Conservation (phyloP, 768 basidiomycete species). For the Calocera cornea region DNA sequence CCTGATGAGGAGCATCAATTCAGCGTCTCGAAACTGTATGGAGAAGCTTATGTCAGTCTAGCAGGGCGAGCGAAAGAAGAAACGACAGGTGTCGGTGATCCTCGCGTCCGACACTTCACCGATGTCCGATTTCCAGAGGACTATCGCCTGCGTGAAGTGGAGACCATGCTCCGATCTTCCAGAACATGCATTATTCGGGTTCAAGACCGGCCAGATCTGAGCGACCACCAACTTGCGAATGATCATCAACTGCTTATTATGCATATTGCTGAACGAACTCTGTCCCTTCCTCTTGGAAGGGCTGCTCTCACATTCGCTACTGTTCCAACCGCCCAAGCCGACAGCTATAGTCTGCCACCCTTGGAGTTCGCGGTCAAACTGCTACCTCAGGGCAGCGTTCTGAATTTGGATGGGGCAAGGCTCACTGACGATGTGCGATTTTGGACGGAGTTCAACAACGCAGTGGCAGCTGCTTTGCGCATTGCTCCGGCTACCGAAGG, state of each 20-base stretch:
- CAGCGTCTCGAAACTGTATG: not conserved
- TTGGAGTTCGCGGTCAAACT: conserved; percentile 62
- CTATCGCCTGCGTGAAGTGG: conserved; percentile 78
- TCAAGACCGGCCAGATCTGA: conserved; percentile 21
- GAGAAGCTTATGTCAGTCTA: not conserved
- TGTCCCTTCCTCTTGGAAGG: conserved; percentile 80
- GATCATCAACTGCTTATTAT: conserved; percentile 73
- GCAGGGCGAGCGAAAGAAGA: conserved; percentile 1
- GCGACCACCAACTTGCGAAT: conserved; percentile 76
- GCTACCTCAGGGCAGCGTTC: conserved; percentile 54
- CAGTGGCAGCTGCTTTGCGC: conserved; percentile 81
- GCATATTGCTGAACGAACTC: conserved; percentile 70
- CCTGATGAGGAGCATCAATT: not conserved
- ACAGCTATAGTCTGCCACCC: conserved; percentile 67
- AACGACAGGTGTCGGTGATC: conserved; percentile 10
- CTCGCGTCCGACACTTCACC: conserved; percentile 48
- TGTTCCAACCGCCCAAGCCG: conserved; percentile 56
- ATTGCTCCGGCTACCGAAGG: conserved; percentile 59
- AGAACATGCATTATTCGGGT: conserved; percentile 24
- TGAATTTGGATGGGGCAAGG: conserved; percentile 57
- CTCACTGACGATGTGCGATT: conserved; percentile 54
- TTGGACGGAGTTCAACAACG: conserved; percentile 99
- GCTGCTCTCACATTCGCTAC: conserved; percentile 88
- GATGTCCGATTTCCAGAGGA: conserved; percentile 84
- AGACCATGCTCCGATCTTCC: conserved; percentile 78